Evolutionary conservation across 1,139 yeast species (phyloP), one percentile per base, ranked within the genome.

Genomic region (Meyerozyma smithsonii): DNA sequence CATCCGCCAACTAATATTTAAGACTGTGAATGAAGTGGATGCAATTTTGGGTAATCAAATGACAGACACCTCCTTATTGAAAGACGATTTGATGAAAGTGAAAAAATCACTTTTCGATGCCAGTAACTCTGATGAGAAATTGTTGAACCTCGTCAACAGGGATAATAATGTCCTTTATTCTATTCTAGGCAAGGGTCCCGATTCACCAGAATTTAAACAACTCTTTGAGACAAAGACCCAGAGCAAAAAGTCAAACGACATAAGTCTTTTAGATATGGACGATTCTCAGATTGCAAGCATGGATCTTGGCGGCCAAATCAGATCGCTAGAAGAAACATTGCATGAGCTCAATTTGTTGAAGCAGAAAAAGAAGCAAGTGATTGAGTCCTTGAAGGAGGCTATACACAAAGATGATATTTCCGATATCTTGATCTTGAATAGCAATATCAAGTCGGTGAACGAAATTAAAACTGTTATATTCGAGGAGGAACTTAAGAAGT

Each of bases 331-430:
- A 40, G 74, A 76, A 20, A 49, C 67, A 37, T 60, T 77, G 41
- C 66, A 76, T 47, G 72, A 67, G 44, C 51, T 74, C 47, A 66
- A 69, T 39, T 52, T 52, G 8, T 52, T 83, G 28, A 74, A 76
- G 50, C 66, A 74, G 24, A 92, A 84, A 53, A 79, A 95, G 40
- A 60, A 65, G 15, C 69, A 78, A 35, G 71, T 84, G 2, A 67
- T 86, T 35, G 71, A 71, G 3, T 87, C 80, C 37, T 70, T 90
- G 54, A 89, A 88, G 55, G 72, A 68, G 6, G 77, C 76, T 40
- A 81, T 87, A 32, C 95, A 84, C 52, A 71, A 75, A 16, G 98
- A 92, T 59, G 97, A 92, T 56, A 88, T 90, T 39, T 84, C 96
- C 0, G 82, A 85, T 42, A 70, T 84, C 19, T 69, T 92, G 28